Conservation (phyloP, 768 basidiomycete species). For the Suillus lakei region DNA sequence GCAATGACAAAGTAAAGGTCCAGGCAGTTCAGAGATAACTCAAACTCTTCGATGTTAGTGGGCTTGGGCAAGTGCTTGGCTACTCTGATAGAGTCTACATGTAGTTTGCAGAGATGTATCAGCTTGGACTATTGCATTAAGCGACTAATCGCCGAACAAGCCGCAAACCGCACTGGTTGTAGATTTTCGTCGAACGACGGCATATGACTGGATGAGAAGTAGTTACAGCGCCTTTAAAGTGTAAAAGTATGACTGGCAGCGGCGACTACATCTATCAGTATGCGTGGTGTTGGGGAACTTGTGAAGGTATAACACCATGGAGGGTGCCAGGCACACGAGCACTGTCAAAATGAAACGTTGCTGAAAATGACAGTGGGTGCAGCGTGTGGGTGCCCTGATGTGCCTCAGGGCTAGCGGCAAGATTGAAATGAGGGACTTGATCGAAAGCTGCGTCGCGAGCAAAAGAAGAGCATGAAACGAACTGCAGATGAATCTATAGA, state of each 20-base stretch:
- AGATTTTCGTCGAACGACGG: background rate
- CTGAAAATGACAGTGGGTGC: constrained; percentile 14
- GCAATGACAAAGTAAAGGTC: background rate
- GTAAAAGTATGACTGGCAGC: background rate
- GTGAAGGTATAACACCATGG: constrained; percentile 2
- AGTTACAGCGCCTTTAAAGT: background rate
- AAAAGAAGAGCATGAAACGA: constrained; percentile 17
- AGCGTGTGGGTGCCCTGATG: constrained; percentile 17
- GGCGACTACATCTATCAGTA: constrained; percentile 3
- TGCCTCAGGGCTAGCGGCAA: constrained; percentile 13
- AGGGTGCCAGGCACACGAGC: constrained; percentile 15
- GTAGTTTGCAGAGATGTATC: background rate
- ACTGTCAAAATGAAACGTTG: constrained; percentile 15
- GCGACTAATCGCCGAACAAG: background rate
- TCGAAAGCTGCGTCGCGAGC: constrained; percentile 1
- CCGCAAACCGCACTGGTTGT: background rate
- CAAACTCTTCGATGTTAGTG: background rate
- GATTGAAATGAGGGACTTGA: constrained; percentile 1
- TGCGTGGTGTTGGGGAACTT: background rate
- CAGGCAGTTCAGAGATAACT: background rate
- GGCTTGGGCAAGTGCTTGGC: background rate
- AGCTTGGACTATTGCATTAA: background rate
- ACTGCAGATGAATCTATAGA: constrained; percentile 15
- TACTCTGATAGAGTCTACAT: background rate
- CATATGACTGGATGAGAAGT: no score